Evolutionary conservation across 1,284 basidiomycete genomes (phyloP), one percentile per base, ranked within the genome.

Genomic region (Phellinidium pouzarii): DNA sequence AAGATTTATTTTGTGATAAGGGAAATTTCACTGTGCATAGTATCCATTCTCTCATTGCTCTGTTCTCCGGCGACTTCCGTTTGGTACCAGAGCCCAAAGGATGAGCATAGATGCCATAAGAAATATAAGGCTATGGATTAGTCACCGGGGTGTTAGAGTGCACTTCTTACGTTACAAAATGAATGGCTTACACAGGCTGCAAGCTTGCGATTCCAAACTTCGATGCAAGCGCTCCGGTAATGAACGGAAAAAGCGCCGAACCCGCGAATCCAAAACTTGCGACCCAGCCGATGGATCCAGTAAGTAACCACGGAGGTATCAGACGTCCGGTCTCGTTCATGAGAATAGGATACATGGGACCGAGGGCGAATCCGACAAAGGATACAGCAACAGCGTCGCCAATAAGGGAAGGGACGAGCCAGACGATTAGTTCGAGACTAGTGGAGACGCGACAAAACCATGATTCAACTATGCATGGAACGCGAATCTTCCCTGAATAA

Each of bases 271-370:
- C 58, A 42, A 62, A 56, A 29, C 57, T 53, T 19, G 56, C 58
- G 40, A 81, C 79, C 74, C 75, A 82, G 3, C 78, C 78, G 29
- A 82, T 77, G 44, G 69, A 69, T 7, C 74, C 77, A 0, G 77
- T 79, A 29, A 81, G 64, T 6, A 82, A 62, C 68, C 72, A 70
- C 12, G 69, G 69, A 1, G 78, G 78, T 11, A 82, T 65, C 42
- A 79, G 65, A 6, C 70, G 65, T 8, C 69, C 65, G 1, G 75
- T 64, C 49, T 78, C 71, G 52, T 74, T 75, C 68, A 81, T 75
- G 27, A 71, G 66, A 55, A 80, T 75, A 1, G 79, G 78, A 57
- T 75, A 82, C 61, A 80, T 73, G 0, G 79, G 80, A 3, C 74
- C 75, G 12, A 78, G 55, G 25, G 80, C 60, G 23, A 82, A 57